Conservation (phyloP, 805 yeast genomes). For the Suhomyces kilbournensis region DNA sequence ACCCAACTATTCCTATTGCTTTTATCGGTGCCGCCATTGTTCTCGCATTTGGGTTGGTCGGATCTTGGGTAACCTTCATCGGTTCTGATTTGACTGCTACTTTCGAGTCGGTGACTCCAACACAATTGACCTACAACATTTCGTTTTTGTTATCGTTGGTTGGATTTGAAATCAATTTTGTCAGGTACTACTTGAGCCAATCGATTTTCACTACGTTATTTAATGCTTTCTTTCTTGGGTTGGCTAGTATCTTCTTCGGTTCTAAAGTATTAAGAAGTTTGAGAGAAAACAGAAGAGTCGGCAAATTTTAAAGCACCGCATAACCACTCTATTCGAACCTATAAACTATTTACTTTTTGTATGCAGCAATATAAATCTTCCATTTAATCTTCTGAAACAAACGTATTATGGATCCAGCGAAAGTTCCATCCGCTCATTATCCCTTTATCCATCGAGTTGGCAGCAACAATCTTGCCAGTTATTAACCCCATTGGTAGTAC, state of each 20-base stretch:
- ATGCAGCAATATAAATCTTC: not conserved
- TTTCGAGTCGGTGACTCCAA: conserved; percentile 32
- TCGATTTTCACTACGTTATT: conserved; percentile 59
- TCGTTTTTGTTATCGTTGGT: conserved; percentile 48
- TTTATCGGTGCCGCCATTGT: conserved; percentile 46
- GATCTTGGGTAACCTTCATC: conserved; percentile 38
- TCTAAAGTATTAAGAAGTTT: conserved; percentile 60
- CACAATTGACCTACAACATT: conserved; percentile 34
- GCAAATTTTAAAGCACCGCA: conserved; percentile 13
- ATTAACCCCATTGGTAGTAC: conserved; percentile 87
- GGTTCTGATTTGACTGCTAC: conserved; percentile 31
- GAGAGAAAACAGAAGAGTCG: conserved; percentile 28
- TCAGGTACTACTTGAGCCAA: conserved; percentile 56
- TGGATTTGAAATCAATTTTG: conserved; percentile 51
- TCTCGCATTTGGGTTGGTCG: conserved; percentile 42
- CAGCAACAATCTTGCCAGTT: conserved; percentile 82
- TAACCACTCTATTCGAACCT: not conserved
- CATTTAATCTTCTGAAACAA: conserved; percentile 29
- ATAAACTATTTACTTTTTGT: not conserved
- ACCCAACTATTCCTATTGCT: conserved; percentile 47
- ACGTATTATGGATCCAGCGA: conserved; percentile 54
- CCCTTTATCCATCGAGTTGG: conserved; percentile 49
- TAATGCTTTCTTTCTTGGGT: conserved; percentile 45
- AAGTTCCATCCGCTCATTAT: conserved; percentile 48
- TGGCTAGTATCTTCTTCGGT: conserved; percentile 59